These are phyloP conservation scores for Adansonia digitata DNA, from an alignment of 345 rosid genomes.

Conservation along the genomic window DNA sequence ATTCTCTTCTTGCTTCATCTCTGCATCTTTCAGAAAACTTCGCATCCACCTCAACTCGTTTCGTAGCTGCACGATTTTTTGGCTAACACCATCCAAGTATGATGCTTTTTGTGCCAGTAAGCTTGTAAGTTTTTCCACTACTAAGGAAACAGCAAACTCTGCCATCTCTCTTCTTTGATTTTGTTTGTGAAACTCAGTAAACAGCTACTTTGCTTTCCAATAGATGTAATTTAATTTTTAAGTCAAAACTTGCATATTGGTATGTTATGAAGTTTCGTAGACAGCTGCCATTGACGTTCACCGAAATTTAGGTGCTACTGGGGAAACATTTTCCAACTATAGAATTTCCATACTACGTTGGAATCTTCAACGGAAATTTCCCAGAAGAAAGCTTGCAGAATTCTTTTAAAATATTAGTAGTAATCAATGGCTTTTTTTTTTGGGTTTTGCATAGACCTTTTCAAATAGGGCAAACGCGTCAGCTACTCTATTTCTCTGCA, in stretches of 20 bases:
- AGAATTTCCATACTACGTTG: not conserved
- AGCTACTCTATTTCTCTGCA: not conserved
- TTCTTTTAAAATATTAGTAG: not conserved
- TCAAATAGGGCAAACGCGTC: not conserved
- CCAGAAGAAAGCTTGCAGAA: not conserved
- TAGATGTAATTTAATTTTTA: not conserved
- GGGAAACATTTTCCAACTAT: not conserved
- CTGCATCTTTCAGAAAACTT: conserved; percentile 16
- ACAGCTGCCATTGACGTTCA: not conserved
- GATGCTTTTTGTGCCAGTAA: not conserved
- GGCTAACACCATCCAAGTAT: conserved; percentile 1
- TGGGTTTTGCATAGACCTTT: not conserved
- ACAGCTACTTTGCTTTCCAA: not conserved
- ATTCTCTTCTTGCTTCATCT: conserved; percentile 9
- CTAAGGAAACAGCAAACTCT: conserved; percentile 1
- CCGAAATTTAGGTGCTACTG: not conserved
- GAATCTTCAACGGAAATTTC: not conserved
- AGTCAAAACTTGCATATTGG: not conserved
- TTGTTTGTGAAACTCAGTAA: not conserved
- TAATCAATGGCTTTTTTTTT: not conserved
- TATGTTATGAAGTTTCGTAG: not conserved
- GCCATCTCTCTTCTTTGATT: not conserved
- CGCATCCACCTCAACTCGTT: conserved; percentile 13
- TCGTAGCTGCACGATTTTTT: not conserved
- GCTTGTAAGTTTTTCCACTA: conserved; percentile 3